Conservation (phyloP, 2,329 filamentous ascomycete species). For the Bipolaris oryzae region DNA sequence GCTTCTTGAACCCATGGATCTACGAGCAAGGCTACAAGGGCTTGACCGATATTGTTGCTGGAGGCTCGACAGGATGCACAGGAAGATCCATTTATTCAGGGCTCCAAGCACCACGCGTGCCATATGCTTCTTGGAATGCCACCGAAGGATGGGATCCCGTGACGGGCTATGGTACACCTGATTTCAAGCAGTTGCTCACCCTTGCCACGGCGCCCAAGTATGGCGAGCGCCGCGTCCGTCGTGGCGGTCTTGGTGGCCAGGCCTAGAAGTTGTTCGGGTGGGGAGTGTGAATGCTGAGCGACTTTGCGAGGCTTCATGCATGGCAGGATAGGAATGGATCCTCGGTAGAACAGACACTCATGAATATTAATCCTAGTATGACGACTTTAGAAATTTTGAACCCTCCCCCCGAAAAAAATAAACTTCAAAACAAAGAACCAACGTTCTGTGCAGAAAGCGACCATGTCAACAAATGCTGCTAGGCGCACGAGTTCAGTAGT, state of each 20-base stretch:
- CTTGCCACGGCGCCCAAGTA: slow-evolving; percentile 28
- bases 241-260: slow-evolving; percentile 3
- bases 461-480: neutral
- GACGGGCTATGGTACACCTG: slow-evolving; percentile 51
- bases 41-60: slow-evolving; percentile 57
- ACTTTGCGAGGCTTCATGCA: neutral
- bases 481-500: neutral
- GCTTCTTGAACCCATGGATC: slow-evolving; percentile 51
- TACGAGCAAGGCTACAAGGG: slow-evolving; percentile 52
- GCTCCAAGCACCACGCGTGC: slow-evolving; percentile 48
- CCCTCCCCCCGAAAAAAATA: neutral
- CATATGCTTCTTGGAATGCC: slow-evolving; percentile 58
- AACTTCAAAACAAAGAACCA: neutral
- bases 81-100: slow-evolving; percentile 48
- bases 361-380: neutral
- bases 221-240: slow-evolving; percentile 20
- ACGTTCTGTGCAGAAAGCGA: neutral
- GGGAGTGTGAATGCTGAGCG: neutral
- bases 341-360: neutral
- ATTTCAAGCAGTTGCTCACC: slow-evolving; percentile 44
- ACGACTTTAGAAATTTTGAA: neutral
- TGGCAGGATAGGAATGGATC: neutral
- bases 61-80: slow-evolving; percentile 55
- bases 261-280: neutral
- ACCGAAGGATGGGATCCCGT: slow-evolving; percentile 59